phyloP scores from a whole-genome alignment of 805 yeast species.

The Wickerhamiella allomyrinae region DNA sequence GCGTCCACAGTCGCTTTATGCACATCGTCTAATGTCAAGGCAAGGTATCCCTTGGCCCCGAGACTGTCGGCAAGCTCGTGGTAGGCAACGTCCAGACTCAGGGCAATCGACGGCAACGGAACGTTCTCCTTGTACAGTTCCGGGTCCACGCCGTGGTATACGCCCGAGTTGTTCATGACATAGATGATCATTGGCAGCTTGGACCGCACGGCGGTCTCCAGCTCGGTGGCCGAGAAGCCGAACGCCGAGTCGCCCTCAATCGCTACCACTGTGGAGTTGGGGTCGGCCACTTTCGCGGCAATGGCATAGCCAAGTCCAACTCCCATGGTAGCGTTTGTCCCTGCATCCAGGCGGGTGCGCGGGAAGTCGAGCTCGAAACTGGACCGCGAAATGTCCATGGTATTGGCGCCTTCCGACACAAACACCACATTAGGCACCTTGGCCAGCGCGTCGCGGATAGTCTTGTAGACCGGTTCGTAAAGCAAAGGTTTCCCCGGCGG shows the following conservation, averaged over 20 bases:
- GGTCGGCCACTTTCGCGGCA: constrained; percentile 38
- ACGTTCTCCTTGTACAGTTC: constrained; percentile 16
- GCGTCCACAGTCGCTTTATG: constrained; percentile 24
- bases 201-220: constrained; percentile 52
- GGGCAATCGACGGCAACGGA: constrained; percentile 44
- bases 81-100: constrained; percentile 42
- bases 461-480: constrained; percentile 42
- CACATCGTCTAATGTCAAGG: constrained; percentile 31
- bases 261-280: constrained; percentile 35
- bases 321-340: constrained; percentile 71
- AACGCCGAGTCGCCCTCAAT: constrained; percentile 69
- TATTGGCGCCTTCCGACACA: constrained; percentile 62
- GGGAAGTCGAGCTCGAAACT: constrained; percentile 43
- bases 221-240: constrained; percentile 58
- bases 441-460: constrained; percentile 30
- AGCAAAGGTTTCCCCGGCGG: constrained; percentile 23
- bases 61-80: constrained; percentile 40
- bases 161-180: constrained; percentile 64
- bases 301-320: constrained; percentile 58
- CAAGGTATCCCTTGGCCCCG: constrained; percentile 43
- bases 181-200: constrained; percentile 40
- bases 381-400: constrained; percentile 57
- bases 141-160: constrained; percentile 46
- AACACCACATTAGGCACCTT: constrained; percentile 26
- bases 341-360: constrained; percentile 49